Evolutionary conservation across 352 stramenopile genomes (phyloP), one percentile per base, ranked within the genome.

Genomic region (Globisporangium carolinianum): DNA sequence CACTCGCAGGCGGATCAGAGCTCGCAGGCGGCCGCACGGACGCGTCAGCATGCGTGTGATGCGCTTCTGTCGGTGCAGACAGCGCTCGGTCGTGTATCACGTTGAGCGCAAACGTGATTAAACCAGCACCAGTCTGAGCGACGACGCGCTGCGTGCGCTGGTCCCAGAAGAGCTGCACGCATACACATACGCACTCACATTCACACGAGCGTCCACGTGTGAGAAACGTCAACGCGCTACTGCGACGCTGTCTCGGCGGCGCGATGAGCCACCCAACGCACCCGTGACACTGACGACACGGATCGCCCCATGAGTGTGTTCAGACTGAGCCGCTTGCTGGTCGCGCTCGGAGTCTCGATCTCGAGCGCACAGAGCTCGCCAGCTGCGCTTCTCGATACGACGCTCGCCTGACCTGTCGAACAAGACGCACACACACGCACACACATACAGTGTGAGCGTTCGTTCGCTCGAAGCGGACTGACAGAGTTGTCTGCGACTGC

Each of bases 271-370:
- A 24, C 24, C 24, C 24, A 49, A 18, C 46, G 43, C 61, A 68
- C 67, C 56, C 58, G 58, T 0, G 67, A 50, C 17, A 53, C 58
- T 32, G 55, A n/a, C 6, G 56, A 38, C 47, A 67, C 46, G 5
- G 51, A 56, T 46, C 58, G 60, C 18, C 55, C 57, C 17, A 73
- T 18, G 11, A 75, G 47, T 45, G 60, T 15, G 37, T 48, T 67
- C n/a, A 71, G 38, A 47, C 53, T 66, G 9, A 73, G 41, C 14
- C 57, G 51, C 48, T 63, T 71, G 15, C 61, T 66, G 38, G 58
- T 50, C 7, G 62, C 67, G 46, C 39, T 55, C 5, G 46, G 50
- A 17, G 62, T 62, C 49, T 57, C 38, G 47, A 74, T 67, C 4
- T 46, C 39, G 18, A 61, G 15, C 8, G 15, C 15, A 8, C 5